Base-by-base conservation (phyloP, 202 grass and related monocot species). In the Elaeis oleifera region DNA sequence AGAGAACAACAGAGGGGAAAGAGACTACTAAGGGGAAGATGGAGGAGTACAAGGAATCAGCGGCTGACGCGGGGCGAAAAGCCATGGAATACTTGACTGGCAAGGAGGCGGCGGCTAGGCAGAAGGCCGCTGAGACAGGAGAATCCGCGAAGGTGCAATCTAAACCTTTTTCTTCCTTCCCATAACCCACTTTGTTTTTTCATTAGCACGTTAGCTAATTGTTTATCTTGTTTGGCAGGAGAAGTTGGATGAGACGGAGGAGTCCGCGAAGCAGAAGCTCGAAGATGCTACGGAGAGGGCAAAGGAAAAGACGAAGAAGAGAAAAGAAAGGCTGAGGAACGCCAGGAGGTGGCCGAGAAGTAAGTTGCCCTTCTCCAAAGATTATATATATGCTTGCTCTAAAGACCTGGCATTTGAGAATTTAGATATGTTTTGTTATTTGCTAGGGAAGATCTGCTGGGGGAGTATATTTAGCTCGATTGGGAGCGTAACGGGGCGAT, bases 401-500 rank as follows among this genome's bases (percentile, higher is more conserved):
- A 39, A 39, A 13, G 9, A 11, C 36, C 7, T 39, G 36, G 36
- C 28, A 31, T 5, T 31, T 27, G 26, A 13, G 36, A 39, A 39
- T 39, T 39, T 11, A 39, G 8, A 39, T 13, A 13, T 13, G 36
- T 39, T 39, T 39, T 39, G 7, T 39, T 39, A 1, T 13, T 39
- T 77, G 65, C 29, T 89, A 48, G 60, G 83, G 72, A 71, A 79
- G 39, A 18, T 63, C 71, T 13, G 61, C 59, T 3, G 69, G 78
- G 0, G 36, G 0, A 69, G 72, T 0, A 53, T 96, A 65, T 18
- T 96, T 5, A 76, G 83, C 6, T 78, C 86, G 51, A 78, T 85
- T 18, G 86, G 90, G 8, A 77, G 85, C 54, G 70, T 90, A 78
- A 85, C 83, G 55, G 86, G 5, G 79, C 81, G 53, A 79, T 96